These are phyloP conservation scores for Trichoderma oligosporum DNA, from an alignment of 2,329 filamentous ascomycete genomes.

Conservation along the genomic window DNA sequence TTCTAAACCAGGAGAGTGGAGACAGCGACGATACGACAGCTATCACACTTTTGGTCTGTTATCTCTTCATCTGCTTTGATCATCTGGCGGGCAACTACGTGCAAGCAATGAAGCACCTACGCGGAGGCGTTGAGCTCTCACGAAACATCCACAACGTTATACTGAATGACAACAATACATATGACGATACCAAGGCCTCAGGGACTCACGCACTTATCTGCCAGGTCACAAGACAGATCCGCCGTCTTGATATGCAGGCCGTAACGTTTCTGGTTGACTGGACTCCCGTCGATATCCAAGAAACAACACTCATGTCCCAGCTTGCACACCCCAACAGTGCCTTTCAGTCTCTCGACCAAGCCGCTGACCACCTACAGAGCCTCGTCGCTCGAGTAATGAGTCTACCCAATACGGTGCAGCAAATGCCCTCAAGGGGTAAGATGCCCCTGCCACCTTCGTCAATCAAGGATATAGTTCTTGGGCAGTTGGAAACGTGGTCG, in stretches of 20 bases:
- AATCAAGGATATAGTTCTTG: neutral
- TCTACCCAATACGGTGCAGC: neutral
- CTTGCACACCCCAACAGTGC: neutral
- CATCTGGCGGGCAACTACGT: neutral
- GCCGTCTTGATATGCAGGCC: neutral
- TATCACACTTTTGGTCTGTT: neutral
- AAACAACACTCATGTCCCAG: neutral
- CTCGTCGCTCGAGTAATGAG: neutral
- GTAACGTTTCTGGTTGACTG: neutral
- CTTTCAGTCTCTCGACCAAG: neutral
- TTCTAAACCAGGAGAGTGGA: neutral
- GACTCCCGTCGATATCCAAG: neutral
- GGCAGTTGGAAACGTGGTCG: neutral
- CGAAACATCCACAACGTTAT: neutral
- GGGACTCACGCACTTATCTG: neutral
- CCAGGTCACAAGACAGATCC: slow-evolving; percentile 1
- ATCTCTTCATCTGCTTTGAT: slow-evolving; percentile 9
- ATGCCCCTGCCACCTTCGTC: neutral
- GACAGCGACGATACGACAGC: neutral
- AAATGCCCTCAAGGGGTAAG: neutral
- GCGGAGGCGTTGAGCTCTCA: neutral
- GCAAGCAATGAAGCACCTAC: slow-evolving; percentile 3
- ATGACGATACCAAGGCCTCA: neutral
- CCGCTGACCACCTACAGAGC: neutral
- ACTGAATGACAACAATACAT: neutral